These are phyloP conservation scores for Metschnikowia proteae DNA, from an alignment of 805 yeast species.

Conservation along the genomic window DNA sequence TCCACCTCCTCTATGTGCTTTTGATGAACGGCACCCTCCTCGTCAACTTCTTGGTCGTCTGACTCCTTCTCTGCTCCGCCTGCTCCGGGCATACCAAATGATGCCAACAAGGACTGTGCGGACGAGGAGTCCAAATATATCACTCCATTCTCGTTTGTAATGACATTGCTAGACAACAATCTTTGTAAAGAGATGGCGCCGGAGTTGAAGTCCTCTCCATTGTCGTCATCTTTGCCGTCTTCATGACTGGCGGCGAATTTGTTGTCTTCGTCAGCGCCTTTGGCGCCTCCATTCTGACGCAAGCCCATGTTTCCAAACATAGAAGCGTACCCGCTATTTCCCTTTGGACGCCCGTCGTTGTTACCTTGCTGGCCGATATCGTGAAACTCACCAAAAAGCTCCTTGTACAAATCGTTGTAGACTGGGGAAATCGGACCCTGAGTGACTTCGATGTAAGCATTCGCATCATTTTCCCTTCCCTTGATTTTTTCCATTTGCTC, in stretches of 20 bases:
- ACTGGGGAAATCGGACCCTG: slow-evolving; percentile 46
- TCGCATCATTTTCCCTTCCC: slow-evolving; percentile 15
- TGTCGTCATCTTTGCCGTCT: slow-evolving; percentile 21
- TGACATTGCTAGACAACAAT: slow-evolving; percentile 44
- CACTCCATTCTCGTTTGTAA: slow-evolving; percentile 59
- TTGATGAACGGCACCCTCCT: slow-evolving; percentile 24
- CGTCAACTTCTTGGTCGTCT: slow-evolving; percentile 26
- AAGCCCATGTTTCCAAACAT: slow-evolving; percentile 19
- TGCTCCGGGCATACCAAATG: slow-evolving; percentile 38
- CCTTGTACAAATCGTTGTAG: slow-evolving; percentile 47
- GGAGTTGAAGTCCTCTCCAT: slow-evolving; percentile 21
- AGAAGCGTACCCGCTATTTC: slow-evolving; percentile 15
- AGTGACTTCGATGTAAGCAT: slow-evolving; percentile 23
- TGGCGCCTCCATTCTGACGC: slow-evolving; percentile 11
- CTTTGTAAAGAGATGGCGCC: slow-evolving; percentile 44
- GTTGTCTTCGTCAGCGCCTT: slow-evolving; percentile 26
- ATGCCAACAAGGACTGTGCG: slow-evolving; percentile 60
- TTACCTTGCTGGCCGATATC: slow-evolving; percentile 45
- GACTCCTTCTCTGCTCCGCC: slow-evolving; percentile 18
- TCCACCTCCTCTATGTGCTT: slow-evolving; percentile 34
- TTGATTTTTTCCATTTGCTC: slow-evolving; percentile 18
- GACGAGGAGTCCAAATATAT: slow-evolving; percentile 61
- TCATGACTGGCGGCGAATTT: slow-evolving; percentile 14
- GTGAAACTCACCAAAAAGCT: slow-evolving; percentile 46
- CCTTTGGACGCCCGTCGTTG: slow-evolving; percentile 17